Evolutionary conservation across 2,329 filamentous ascomycete species (phyloP).

Genomic region (Trichoderma atroviride): DNA sequence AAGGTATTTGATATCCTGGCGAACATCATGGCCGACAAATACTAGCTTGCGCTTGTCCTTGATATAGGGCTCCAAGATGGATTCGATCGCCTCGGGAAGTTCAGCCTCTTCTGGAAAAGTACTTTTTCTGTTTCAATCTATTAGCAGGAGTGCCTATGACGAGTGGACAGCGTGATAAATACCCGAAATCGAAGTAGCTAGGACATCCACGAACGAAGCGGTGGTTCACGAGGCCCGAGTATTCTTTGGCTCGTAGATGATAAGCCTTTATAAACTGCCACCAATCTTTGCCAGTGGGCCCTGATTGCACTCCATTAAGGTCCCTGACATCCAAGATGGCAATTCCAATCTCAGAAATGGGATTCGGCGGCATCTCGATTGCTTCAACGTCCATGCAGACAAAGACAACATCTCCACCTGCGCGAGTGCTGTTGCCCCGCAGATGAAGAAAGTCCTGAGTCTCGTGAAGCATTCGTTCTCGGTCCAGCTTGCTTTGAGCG

Average conservation of each 20-base stretch:
- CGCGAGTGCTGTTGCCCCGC: slow-evolving; percentile 15
- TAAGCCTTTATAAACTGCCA: slow-evolving; percentile 64
- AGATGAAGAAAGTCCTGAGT: slow-evolving; percentile 73
- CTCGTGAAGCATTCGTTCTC: slow-evolving; percentile 61
- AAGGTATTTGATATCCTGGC: slow-evolving; percentile 70
- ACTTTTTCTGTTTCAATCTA: slow-evolving; percentile 41
- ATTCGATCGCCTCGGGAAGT: slow-evolving; percentile 41
- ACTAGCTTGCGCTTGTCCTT: slow-evolving; percentile 58
- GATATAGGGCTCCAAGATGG: slow-evolving; percentile 41
- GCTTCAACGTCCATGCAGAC: slow-evolving; percentile 82
- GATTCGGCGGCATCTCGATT: slow-evolving; percentile 66
- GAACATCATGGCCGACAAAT: slow-evolving; percentile 76
- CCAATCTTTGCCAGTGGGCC: slow-evolving; percentile 67
- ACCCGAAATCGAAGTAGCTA: slow-evolving; percentile 75
- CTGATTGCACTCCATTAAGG: slow-evolving; percentile 59
- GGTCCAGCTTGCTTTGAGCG: slow-evolving; percentile 52
- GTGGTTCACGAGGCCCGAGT: slow-evolving; percentile 65
- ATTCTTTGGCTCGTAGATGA: slow-evolving; percentile 77
- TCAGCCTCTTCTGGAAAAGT: slow-evolving; percentile 44
- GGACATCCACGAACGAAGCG: slow-evolving; percentile 74
- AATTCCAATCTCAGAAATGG: slow-evolving; percentile 85
- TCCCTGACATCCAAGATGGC: slow-evolving; percentile 73
- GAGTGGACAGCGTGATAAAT: slow-evolving; percentile 34
- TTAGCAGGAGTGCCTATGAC: slow-evolving; percentile 21
- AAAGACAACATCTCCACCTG: slow-evolving; percentile 56